phyloP scores from a whole-genome alignment of 306 rosid species.

The Inga leiocalycina region DNA sequence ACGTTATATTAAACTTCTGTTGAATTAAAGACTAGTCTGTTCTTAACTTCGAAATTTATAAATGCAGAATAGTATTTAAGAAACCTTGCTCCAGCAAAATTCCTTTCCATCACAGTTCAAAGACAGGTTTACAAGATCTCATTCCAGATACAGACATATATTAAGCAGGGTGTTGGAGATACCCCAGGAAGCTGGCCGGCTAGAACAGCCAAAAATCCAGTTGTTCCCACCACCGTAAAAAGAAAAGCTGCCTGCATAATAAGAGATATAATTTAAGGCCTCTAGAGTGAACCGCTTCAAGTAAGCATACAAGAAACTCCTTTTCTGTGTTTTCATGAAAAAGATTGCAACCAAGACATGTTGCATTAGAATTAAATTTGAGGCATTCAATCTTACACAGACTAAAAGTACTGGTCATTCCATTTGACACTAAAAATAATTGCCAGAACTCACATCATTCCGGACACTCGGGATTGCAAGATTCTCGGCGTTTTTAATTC shows the following conservation, averaged over 20 bases:
- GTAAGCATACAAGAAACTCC: conserved; percentile 3
- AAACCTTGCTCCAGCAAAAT: conserved; percentile 4
- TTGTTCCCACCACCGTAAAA: conserved; percentile 93
- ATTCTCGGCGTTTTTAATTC: conserved; percentile 88
- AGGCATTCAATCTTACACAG: not conserved
- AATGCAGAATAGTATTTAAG: not conserved
- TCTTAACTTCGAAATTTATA: not conserved
- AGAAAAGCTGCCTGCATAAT: conserved; percentile 91
- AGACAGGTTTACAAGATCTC: conserved; percentile 16
- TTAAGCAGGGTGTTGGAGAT: conserved; percentile 35
- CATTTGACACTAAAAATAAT: not conserved
- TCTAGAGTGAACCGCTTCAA: not conserved
- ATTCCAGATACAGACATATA: conserved; percentile 20
- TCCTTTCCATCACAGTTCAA: conserved; percentile 16
- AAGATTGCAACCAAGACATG: not conserved
- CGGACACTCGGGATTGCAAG: conserved; percentile 96
- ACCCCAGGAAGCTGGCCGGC: conserved; percentile 99
- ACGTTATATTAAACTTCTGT: conserved; percentile 2
- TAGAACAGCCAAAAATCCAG: conserved; percentile 80
- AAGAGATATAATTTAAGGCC: conserved; percentile 24
- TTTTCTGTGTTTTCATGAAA: not conserved
- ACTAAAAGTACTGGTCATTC: not conserved
- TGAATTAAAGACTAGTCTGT: not conserved
- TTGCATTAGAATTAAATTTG: not conserved
- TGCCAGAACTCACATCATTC: conserved; percentile 70